Evolutionary conservation across 352 stramenopile genomes (phyloP).

Genomic region (Halophytophthora polymorphica): DNA sequence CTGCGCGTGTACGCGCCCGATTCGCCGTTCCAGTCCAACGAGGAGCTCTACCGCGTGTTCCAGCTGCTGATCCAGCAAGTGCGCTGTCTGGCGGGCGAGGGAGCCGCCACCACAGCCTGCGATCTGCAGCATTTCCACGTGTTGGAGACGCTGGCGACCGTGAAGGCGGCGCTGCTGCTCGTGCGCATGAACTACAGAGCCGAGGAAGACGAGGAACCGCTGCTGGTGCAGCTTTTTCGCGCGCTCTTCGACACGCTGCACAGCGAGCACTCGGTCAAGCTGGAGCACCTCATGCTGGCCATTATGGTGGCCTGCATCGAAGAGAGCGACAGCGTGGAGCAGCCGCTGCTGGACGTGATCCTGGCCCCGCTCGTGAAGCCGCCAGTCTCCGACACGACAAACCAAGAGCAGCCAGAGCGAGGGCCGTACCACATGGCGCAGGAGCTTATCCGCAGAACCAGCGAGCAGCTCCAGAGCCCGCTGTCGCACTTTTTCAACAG

Average conservation of each 20-base stretch:
- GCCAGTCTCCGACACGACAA: not conserved
- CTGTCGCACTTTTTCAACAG: constrained; percentile 82
- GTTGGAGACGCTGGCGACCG: constrained; percentile 61
- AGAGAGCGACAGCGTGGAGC: constrained; percentile 60
- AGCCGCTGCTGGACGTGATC: constrained; percentile 66
- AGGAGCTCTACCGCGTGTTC: constrained; percentile 67
- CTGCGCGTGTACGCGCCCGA: constrained; percentile 62
- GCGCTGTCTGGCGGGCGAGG: constrained; percentile 26
- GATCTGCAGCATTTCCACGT: constrained; percentile 49
- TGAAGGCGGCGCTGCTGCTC: constrained; percentile 57
- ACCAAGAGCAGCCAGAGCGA: constrained; percentile 8
- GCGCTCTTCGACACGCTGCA: constrained; percentile 65
- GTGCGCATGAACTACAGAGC: constrained; percentile 47
- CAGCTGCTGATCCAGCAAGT: constrained; percentile 67
- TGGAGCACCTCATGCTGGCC: constrained; percentile 74
- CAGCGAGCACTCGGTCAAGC: constrained; percentile 57
- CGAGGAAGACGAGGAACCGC: constrained; percentile 33
- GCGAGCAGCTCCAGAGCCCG: constrained; percentile 59
- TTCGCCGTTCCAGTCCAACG: constrained; percentile 59
- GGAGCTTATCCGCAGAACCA: constrained; percentile 71
- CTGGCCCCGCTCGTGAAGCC: constrained; percentile 48
- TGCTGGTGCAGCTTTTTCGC: constrained; percentile 75
- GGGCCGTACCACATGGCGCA: constrained; percentile 60
- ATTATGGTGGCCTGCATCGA: constrained; percentile 76
- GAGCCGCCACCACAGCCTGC: constrained; percentile 21